phyloP scores from a whole-genome alignment of 225 moss, liverwort and hornwort species.

The Marchantia polymorpha region DNA sequence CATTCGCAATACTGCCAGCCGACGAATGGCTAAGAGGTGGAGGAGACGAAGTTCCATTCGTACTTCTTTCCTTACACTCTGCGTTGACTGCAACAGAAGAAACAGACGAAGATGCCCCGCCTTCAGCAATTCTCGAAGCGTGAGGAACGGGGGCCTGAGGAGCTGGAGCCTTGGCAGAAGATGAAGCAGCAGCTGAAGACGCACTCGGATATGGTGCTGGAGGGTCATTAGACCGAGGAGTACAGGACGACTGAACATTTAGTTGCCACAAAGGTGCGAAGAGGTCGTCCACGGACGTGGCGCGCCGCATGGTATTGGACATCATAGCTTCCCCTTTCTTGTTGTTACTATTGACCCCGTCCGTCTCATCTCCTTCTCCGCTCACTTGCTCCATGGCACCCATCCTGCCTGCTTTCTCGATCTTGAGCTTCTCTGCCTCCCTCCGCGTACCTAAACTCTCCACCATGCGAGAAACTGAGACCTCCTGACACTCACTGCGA shows the following conservation, averaged over 20 bases:
- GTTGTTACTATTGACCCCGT: conserved; percentile 18
- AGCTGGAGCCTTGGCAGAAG: neutral
- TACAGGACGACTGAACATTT: conserved; percentile 50
- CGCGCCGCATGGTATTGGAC: conserved; percentile 44
- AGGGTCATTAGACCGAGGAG: neutral
- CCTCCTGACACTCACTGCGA: neutral
- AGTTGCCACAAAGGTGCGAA: conserved; percentile 75
- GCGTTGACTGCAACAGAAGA: neutral
- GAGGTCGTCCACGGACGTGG: conserved; percentile 67
- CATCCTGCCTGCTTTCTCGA: neutral
- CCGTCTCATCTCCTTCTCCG: conserved; percentile 25
- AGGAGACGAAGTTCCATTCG: neutral
- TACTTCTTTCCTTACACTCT: neutral
- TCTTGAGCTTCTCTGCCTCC: conserved; percentile 7
- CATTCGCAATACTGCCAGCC: conserved; percentile 3
- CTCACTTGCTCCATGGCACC: conserved; percentile 23
- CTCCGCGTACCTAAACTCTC: conserved; percentile 7
- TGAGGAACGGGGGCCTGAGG: neutral
- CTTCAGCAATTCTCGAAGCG: conserved; percentile 18
- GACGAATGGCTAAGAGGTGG: neutral
- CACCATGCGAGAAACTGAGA: conserved; percentile 13
- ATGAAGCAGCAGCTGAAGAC: neutral
- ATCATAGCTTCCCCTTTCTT: conserved; percentile 31
- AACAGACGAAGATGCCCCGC: conserved; percentile 12
- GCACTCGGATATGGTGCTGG: conserved; percentile 6